phyloP scores from a whole-genome alignment of 768 basidiomycete genomes.

The Trametes elegans region DNA sequence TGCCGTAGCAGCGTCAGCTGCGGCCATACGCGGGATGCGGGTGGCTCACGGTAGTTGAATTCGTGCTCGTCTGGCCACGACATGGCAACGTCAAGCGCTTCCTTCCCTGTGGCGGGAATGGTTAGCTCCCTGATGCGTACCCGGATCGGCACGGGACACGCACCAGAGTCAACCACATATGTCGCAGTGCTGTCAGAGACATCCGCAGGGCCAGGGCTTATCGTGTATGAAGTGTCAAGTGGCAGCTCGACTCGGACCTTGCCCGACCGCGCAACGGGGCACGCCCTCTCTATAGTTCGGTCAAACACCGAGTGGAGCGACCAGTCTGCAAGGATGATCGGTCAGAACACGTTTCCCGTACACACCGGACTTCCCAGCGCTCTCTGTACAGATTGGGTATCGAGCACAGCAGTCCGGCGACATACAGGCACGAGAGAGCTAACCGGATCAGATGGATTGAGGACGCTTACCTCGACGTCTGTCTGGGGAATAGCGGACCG shows the following conservation, averaged over 20 bases:
- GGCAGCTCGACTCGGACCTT: constrained; percentile 50
- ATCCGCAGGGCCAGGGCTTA: constrained; percentile 51
- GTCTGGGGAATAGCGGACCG: constrained; percentile 53
- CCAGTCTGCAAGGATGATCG: constrained; percentile 57
- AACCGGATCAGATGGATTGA: neutral
- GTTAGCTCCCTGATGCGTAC: neutral
- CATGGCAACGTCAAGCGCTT: constrained; percentile 57
- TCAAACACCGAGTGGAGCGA: constrained; percentile 68
- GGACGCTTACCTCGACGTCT: constrained; percentile 51
- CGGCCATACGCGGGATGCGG: neutral
- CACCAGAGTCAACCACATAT: constrained; percentile 53
- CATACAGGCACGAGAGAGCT: neutral
- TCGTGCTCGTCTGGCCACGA: constrained; percentile 46
- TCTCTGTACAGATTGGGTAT: neutral
- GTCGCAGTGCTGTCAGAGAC: constrained; percentile 36
- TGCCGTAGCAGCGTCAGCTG: neutral
- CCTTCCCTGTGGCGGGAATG: constrained; percentile 30
- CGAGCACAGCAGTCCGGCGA: neutral
- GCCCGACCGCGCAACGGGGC: constrained; percentile 70
- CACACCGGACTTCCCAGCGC: neutral
- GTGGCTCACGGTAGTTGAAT: constrained; percentile 59
- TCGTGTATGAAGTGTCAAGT: constrained; percentile 36
- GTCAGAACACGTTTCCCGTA: constrained; percentile 14
- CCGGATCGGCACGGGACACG: constrained; percentile 20
- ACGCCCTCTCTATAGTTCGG: constrained; percentile 56